Percentiles rank a stretch among this genome's conserved stretches.
These are phyloP conservation scores for Tanozyma kutaoensis DNA, from an alignment of 805 yeast genomes.

Conservation along the genomic window DNA sequence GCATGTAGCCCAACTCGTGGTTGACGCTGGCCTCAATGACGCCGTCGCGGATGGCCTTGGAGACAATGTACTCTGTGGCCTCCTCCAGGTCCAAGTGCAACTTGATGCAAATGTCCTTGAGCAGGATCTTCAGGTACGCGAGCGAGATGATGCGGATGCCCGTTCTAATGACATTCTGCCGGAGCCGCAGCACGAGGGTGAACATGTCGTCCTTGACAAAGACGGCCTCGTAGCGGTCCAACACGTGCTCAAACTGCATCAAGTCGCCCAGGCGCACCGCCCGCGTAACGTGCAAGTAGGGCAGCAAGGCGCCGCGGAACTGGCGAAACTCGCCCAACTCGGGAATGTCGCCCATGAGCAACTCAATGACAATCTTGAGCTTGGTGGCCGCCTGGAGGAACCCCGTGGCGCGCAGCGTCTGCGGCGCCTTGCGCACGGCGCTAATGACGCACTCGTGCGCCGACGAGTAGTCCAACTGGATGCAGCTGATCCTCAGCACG, in stretches of 20 bases:
- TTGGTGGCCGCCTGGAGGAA: conserved; percentile 85
- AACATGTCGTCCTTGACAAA: conserved; percentile 70
- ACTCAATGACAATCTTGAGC: conserved; percentile 75
- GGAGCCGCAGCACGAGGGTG: conserved; percentile 73
- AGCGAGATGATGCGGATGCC: conserved; percentile 90
- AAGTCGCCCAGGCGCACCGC: conserved; percentile 92
- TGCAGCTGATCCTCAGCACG: conserved; percentile 78
- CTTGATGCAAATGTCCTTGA: conserved; percentile 88
- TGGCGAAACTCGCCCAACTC: conserved; percentile 43
- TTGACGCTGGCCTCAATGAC: conserved; percentile 92
- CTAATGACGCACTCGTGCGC: conserved; percentile 85
- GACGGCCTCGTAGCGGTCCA: conserved; percentile 44
- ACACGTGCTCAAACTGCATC: conserved; percentile 59
- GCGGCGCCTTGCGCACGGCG: conserved; percentile 96
- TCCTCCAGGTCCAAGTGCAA: conserved; percentile 88
- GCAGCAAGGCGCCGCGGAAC: conserved; percentile 57
- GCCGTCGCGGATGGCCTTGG: conserved; percentile 94
- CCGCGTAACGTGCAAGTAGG: conserved; percentile 77
- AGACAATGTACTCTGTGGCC: conserved; percentile 91
- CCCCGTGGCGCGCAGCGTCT: conserved; percentile 71
- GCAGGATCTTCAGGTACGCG: conserved; percentile 80
- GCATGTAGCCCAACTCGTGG: conserved; percentile 85
- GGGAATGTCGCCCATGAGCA: conserved; percentile 94
- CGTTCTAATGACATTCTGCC: conserved; percentile 95
- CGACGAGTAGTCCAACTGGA: conserved; percentile 83